phyloP scores from a whole-genome alignment of 2,329 filamentous ascomycete species.

The Cladosporium velox region DNA sequence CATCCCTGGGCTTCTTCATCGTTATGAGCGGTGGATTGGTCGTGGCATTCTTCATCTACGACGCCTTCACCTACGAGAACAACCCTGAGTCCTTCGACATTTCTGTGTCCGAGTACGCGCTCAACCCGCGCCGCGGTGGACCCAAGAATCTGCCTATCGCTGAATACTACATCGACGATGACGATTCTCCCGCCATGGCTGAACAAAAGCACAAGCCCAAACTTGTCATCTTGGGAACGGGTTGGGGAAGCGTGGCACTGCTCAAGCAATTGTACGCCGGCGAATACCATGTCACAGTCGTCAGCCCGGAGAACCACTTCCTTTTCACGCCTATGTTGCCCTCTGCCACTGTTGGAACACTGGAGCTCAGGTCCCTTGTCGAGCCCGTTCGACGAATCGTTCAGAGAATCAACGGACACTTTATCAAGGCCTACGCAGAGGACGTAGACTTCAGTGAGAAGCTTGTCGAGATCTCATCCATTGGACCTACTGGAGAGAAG shows the following conservation, averaged over 20 bases:
- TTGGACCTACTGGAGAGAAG: slow-evolving; percentile 69
- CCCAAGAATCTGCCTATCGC: slow-evolving; percentile 94
- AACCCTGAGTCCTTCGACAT: slow-evolving; percentile 68
- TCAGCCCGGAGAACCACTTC: slow-evolving; percentile 95
- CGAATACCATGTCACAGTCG: slow-evolving; percentile 93
- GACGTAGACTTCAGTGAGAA: slow-evolving; percentile 91
- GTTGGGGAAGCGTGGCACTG: slow-evolving; percentile 91
- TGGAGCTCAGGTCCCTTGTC: slow-evolving; percentile 86
- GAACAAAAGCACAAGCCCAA: slow-evolving; percentile 83
- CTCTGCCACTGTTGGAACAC: slow-evolving; percentile 91
- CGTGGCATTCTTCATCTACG: slow-evolving; percentile 87
- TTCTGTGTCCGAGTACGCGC: slow-evolving; percentile 77
- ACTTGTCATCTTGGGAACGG: slow-evolving; percentile 87
- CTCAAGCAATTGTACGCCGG: slow-evolving; percentile 87
- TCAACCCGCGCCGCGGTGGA: slow-evolving; percentile 79
- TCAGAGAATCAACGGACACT: slow-evolving; percentile 76
- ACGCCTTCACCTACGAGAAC: slow-evolving; percentile 86
- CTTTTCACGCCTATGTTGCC: slow-evolving; percentile 98
- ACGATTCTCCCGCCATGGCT: slow-evolving; percentile 71
- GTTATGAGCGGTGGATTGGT: slow-evolving; percentile 69
- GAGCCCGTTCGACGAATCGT: slow-evolving; percentile 90
- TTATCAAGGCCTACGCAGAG: slow-evolving; percentile 81
- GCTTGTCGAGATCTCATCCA: slow-evolving; percentile 80
- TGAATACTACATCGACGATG: slow-evolving; percentile 84
- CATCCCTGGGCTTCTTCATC: slow-evolving; percentile 74